A percentile compares a stretch with the other conserved stretches of the same genome.
These are phyloP conservation scores for Heracleum sosnowskyi DNA, from an alignment of 129 eudicot species.

Conservation along the genomic window DNA sequence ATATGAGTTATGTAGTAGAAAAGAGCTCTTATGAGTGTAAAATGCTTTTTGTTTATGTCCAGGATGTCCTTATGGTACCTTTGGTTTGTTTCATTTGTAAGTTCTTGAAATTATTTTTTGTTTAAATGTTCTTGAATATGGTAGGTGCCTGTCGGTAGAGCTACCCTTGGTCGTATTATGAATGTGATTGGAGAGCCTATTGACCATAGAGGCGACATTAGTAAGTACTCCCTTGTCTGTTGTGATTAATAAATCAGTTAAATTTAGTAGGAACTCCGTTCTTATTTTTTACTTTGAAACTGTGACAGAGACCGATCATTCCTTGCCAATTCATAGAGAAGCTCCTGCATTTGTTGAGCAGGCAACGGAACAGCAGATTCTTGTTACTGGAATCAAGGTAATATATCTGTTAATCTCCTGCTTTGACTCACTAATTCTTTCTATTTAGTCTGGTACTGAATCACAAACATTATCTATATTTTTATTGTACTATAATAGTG, in stretches of 20 bases:
- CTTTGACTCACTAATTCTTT: background rate
- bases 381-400: slow-evolving; percentile 97
- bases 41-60: background rate
- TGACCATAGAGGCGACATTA: slow-evolving; percentile 74
- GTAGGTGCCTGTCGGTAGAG: slow-evolving; percentile 93
- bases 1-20: background rate
- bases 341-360: slow-evolving; percentile 97
- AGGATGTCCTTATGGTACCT: background rate
- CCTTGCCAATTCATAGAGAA: slow-evolving; percentile 86
- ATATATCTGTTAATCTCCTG: background rate
- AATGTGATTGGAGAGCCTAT: slow-evolving; percentile 98
- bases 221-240: slow-evolving; percentile 32
- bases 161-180: slow-evolving; percentile 96
- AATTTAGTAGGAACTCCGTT: background rate
- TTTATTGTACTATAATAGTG: too few relatives aligned
- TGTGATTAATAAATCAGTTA: background rate
- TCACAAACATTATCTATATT: background rate
- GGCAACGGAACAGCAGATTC: slow-evolving; percentile 92
- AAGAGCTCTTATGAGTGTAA: background rate
- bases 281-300: background rate
- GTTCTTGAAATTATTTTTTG: background rate
- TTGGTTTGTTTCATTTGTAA: background rate
- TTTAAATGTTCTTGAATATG: background rate
- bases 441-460: background rate
- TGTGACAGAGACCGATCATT: slow-evolving; percentile 70